phyloP scores from a whole-genome alignment of 2,329 filamentous ascomycete genomes.

The Alternaria hordeiaustralica region DNA sequence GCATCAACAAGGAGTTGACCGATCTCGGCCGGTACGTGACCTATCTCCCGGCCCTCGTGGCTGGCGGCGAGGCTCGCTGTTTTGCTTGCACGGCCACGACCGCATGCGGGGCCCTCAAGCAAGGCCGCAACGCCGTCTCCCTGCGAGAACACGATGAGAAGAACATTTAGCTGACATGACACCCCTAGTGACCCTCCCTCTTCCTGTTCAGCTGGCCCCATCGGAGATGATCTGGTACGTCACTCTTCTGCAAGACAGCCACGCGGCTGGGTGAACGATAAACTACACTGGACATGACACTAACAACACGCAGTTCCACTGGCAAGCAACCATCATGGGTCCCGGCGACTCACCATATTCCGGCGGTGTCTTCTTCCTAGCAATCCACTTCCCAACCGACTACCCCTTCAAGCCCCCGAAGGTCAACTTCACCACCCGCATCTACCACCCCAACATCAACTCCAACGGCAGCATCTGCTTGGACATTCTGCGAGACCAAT shows the following conservation, averaged over 20 bases:
- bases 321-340: conserved; percentile 99
- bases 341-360: conserved; percentile 97
- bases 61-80: conserved; percentile 25
- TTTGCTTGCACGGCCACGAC: conserved; percentile 49
- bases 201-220: conserved; percentile 95
- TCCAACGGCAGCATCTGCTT: conserved; percentile 99
- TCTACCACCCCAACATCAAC: conserved; percentile 99
- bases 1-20: conserved; percentile 93
- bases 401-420: conserved; percentile 99
- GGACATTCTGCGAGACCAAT: conserved; percentile 98
- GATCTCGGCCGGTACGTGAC: conserved; percentile 80
- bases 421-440: conserved; percentile 99
- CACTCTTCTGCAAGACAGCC: conserved; percentile 28
- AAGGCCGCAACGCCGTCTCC: conserved; percentile 16
- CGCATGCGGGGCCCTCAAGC: conserved; percentile 40
- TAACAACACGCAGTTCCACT: conserved; percentile 79
- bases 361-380: conserved; percentile 97
- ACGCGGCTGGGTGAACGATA: conserved; percentile 27
- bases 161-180: conserved; percentile 41
- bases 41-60: conserved; percentile 15
- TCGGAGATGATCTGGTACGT: conserved; percentile 97
- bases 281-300: conserved; percentile 29
- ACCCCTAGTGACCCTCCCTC: conserved; percentile 87
- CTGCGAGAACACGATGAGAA: conserved; percentile 9
- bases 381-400: conserved; percentile 99